A percentile compares a stretch with the other conserved stretches of the same genome.
Evolutionary conservation across 176 grass and related monocot genomes (phyloP).

Genomic region (Tillandsia fasciculata): DNA sequence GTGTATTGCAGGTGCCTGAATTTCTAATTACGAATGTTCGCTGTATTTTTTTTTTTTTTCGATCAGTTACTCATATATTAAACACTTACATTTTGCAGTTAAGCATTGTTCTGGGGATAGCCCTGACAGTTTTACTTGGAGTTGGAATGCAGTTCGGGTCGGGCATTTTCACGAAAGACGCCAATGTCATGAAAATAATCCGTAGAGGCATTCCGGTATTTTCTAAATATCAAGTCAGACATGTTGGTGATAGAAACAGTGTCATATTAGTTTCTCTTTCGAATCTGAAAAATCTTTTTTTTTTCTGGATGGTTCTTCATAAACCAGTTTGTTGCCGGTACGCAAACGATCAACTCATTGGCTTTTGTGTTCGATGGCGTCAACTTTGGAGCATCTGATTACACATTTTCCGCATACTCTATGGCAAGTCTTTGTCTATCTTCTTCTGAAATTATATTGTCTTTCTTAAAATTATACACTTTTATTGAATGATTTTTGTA

Average conservation of each 20-base stretch:
- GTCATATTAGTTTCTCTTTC: neutral
- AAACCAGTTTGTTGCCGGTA: slow-evolving; percentile 72
- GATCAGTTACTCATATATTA: neutral
- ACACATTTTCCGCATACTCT: slow-evolving; percentile 81
- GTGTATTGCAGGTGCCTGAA: slow-evolving; percentile 63
- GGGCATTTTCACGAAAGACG: slow-evolving; percentile 75
- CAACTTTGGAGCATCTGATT: slow-evolving; percentile 93
- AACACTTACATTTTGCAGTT: slow-evolving; percentile 34
- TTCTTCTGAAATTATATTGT: neutral
- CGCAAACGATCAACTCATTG: slow-evolving; percentile 74
- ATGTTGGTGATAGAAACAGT: neutral
- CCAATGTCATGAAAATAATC: slow-evolving; percentile 51
- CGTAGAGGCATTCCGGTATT: slow-evolving; percentile 78
- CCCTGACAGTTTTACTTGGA: slow-evolving; percentile 57
- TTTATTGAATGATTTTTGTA: neutral
- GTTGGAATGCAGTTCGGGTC: slow-evolving; percentile 70
- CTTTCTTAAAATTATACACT: neutral
- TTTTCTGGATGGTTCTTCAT: slow-evolving; percentile 2
- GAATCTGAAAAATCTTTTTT: slow-evolving; percentile 3
- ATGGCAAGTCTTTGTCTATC: slow-evolving; percentile 43
- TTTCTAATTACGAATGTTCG: slow-evolving; percentile 2
- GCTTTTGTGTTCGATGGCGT: slow-evolving; percentile 99
- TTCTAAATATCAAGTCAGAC: neutral
- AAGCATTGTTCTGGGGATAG: slow-evolving; percentile 62
- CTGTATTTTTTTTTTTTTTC: neutral